phyloP scores from a whole-genome alignment of 441 rosid genomes.

The Brassica balearica region DNA sequence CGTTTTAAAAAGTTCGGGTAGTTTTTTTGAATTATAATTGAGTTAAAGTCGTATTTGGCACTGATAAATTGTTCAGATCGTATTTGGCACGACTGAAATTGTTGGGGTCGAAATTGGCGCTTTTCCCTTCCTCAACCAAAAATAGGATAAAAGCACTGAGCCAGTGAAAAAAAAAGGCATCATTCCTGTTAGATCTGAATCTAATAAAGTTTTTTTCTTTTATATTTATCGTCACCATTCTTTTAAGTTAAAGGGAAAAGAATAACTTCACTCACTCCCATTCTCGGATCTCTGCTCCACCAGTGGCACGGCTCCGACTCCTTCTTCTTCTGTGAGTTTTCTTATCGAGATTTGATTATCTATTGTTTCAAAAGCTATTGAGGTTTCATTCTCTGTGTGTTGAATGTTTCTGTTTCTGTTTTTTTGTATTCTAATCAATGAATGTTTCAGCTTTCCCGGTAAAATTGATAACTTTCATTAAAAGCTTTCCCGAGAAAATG shows the following conservation, averaged over 20 bases:
- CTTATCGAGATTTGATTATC: constrained; percentile 3
- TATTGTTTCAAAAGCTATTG: background rate
- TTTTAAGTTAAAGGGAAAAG: background rate
- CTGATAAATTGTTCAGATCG: no score
- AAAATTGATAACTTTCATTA: constrained; percentile 10
- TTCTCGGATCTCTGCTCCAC: constrained; percentile 36
- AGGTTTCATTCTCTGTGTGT: background rate
- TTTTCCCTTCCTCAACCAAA: background rate
- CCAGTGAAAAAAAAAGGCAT: constrained; percentile 25
- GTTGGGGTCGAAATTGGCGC: no score
- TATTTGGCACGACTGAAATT: no score
- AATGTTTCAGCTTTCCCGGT: constrained; percentile 32
- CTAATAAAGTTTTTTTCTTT: constrained; percentile 1
- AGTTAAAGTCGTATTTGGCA: no score
- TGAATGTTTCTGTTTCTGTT: background rate
- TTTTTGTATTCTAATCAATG: background rate
- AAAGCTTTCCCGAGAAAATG: constrained; percentile 13
- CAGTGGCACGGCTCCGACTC: background rate
- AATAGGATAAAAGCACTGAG: constrained; percentile 29
- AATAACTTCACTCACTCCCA: constrained; percentile 22
- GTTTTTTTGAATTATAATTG: no score
- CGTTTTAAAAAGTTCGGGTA: no score
- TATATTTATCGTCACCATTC: constrained; percentile 11
- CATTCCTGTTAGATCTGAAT: constrained; percentile 40
- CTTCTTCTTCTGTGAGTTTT: constrained; percentile 31